phyloP scores from a whole-genome alignment of 768 basidiomycete genomes.

The Thelephora ganbajun region DNA sequence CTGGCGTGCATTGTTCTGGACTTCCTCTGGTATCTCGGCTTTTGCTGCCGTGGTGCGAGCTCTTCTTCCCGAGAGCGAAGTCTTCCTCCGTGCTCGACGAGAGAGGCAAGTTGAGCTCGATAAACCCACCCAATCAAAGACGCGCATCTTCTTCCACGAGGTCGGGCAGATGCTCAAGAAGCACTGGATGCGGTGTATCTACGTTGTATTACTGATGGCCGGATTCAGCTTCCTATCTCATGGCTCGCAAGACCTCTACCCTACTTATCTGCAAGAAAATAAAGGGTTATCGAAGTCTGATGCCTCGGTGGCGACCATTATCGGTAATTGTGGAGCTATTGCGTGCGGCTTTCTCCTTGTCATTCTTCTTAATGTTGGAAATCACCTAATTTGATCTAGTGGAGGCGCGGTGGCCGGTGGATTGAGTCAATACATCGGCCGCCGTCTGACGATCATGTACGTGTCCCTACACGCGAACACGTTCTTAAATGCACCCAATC shows the following conservation, averaged over 20 bases:
- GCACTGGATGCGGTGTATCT: conserved; percentile 28
- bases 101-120: conserved; percentile 17
- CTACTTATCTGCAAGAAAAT: conserved; percentile 22
- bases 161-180: conserved; percentile 22
- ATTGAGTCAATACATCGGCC: conserved; percentile 27
- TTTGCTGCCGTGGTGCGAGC: conserved; percentile 25
- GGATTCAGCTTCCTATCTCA: conserved; percentile 26
- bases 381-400: conserved; percentile 4
- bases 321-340: conserved; percentile 21
- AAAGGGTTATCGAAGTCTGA: conserved; percentile 20
- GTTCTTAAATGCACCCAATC: neutral
- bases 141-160: conserved; percentile 23
- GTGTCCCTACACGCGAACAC: neutral
- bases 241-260: conserved; percentile 22
- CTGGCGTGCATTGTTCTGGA: conserved; percentile 28
- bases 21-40: conserved; percentile 22
- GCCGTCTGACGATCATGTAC: conserved; percentile 28
- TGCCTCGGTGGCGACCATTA: conserved; percentile 30
- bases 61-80: conserved; percentile 24
- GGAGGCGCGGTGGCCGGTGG: conserved; percentile 27
- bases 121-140: conserved; percentile 10
- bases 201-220: conserved; percentile 22
- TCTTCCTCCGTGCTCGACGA: conserved; percentile 19
- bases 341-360: conserved; percentile 7
- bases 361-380: conserved; percentile 7